Percentiles rank a stretch among this genome's conserved stretches.
Conservation (phyloP, 2,329 filamentous ascomycete genomes). For the Pseudocercospora fuligena region DNA sequence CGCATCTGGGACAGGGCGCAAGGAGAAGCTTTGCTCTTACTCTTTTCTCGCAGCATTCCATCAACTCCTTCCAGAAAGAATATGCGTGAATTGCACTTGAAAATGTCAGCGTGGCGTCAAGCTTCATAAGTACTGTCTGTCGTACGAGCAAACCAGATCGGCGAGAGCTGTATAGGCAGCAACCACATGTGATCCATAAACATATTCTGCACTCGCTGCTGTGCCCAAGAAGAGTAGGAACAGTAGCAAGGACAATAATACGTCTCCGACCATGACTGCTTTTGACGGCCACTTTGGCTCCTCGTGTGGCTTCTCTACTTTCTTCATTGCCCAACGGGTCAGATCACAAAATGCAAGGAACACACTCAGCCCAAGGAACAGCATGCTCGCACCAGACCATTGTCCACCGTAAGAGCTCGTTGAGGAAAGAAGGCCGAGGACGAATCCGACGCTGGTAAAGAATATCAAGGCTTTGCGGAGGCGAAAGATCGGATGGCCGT, state of each 20-base stretch:
- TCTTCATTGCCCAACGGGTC: conserved; percentile 16
- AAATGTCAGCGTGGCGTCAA: neutral
- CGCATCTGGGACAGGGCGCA: conserved; percentile 21
- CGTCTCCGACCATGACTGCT: conserved; percentile 16
- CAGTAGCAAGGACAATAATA: conserved; percentile 11
- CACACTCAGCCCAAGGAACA: conserved; percentile 6
- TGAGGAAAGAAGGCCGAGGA: conserved; percentile 11
- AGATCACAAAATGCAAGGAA: conserved; percentile 18
- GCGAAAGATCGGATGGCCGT: conserved; percentile 17
- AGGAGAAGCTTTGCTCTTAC: conserved; percentile 1
- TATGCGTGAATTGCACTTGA: conserved; percentile 11
- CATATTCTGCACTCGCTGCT: neutral
- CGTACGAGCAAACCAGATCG: conserved; percentile 20
- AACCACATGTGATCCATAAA: neutral
- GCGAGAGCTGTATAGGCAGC: conserved; percentile 21
- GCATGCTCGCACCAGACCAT: neutral
- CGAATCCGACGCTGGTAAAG: conserved; percentile 14
- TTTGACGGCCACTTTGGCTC: conserved; percentile 20
- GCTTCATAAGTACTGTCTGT: neutral
- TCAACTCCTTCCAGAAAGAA: conserved; percentile 23
- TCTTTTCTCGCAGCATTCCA: conserved; percentile 19
- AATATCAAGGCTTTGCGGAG: conserved; percentile 18
- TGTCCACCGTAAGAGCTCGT: neutral
- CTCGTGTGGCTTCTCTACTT: conserved; percentile 15
- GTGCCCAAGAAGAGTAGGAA: conserved; percentile 12